Percentiles rank a stretch among this genome's conserved stretches.
phyloP scores from a whole-genome alignment of 331 rosid genomes.

The Dryas integrifolia region DNA sequence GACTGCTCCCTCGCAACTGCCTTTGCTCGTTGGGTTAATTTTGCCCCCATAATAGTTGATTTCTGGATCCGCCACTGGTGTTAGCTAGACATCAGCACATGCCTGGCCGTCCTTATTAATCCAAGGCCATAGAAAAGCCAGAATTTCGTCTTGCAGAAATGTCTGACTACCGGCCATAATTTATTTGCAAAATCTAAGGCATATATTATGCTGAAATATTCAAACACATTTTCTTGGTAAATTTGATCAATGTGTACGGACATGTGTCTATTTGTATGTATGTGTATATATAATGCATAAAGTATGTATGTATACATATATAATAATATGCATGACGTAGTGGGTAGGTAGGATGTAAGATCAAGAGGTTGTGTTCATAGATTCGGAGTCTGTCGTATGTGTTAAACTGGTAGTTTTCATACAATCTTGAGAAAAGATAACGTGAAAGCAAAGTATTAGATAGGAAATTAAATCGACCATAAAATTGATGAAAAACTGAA shows the following conservation, averaged over 20 bases:
- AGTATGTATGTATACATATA: too few relatives aligned
- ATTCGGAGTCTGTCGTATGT: background rate
- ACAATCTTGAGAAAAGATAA: conserved; percentile 35
- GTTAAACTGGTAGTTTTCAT: background rate
- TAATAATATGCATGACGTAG: background rate
- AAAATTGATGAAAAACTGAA: background rate
- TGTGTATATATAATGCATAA: background rate
- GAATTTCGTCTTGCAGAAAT: conserved; percentile 2
- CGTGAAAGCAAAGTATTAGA: conserved; percentile 34
- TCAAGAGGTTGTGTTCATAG: conserved; percentile 5
- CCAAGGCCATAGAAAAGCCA: background rate
- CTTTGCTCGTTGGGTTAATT: too few relatives aligned
- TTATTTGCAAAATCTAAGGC: background rate
- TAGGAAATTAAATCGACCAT: background rate
- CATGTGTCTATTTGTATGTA: background rate
- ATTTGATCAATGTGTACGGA: too few relatives aligned
- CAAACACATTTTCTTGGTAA: too few relatives aligned
- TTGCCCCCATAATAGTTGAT: too few relatives aligned
- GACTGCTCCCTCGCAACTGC: too few relatives aligned
- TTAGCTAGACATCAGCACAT: conserved; percentile 9
- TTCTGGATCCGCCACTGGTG: too few relatives aligned
- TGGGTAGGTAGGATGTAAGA: conserved; percentile 21
- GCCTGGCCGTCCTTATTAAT: background rate
- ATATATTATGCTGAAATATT: background rate
- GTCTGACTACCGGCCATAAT: background rate